Percentiles rank a stretch among this genome's conserved stretches.
Conservation (phyloP, 208 protist species). For the Naegleria lovaniensis region DNA sequence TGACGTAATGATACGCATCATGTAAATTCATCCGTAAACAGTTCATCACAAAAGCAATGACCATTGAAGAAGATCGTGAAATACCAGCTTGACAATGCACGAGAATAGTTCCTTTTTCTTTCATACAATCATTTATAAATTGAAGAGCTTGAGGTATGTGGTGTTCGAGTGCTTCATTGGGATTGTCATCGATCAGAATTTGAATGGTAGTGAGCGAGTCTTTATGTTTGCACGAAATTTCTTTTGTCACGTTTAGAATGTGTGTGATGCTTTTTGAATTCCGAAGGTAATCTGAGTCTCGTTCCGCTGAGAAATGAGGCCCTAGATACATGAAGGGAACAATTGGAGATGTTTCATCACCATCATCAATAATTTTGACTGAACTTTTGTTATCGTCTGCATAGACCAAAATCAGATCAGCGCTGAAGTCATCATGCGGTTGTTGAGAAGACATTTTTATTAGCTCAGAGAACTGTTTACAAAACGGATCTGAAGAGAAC, state of each 20-base stretch:
- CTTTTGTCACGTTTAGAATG: background rate
- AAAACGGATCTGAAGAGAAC: too few relatives aligned
- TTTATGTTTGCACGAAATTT: background rate
- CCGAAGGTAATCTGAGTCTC: background rate
- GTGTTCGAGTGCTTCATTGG: background rate
- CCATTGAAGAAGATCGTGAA: background rate
- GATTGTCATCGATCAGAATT: background rate
- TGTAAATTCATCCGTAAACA: background rate
- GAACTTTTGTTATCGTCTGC: too few relatives aligned
- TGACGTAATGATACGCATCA: background rate
- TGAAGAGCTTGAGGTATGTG: background rate
- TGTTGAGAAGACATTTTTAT: too few relatives aligned
- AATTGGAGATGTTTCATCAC: background rate
- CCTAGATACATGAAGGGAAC: background rate
- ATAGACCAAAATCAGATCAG: too few relatives aligned
- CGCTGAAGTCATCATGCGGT: too few relatives aligned
- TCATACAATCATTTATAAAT: background rate
- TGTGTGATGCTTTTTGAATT: background rate
- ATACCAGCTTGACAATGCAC: constrained; percentile 15
- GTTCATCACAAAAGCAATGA: background rate
- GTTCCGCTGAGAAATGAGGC: background rate
- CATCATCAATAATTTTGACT: too few relatives aligned
- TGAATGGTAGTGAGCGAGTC: background rate
- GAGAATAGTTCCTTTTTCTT: background rate
- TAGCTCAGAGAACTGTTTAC: too few relatives aligned